A percentile compares a stretch with the other conserved stretches of the same genome.
phyloP scores from a whole-genome alignment of 2,329 filamentous ascomycete genomes.

The Botrytis paeoniae region DNA sequence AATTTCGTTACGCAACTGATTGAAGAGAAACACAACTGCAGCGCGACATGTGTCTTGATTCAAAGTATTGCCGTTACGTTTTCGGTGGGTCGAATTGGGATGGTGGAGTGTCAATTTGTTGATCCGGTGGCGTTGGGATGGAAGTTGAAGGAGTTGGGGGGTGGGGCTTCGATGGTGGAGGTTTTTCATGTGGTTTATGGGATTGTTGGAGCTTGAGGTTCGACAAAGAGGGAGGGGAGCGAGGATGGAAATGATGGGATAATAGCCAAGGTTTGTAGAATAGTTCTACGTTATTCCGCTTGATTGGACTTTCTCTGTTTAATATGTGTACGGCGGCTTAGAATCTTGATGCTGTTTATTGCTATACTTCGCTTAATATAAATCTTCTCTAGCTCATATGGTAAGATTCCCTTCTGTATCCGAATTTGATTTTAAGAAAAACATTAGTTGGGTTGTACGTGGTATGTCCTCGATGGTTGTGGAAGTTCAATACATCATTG shows the following conservation, averaged over 20 bases:
- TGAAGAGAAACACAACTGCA: background rate
- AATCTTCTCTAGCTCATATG: background rate
- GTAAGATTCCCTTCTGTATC: background rate
- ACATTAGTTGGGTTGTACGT: background rate
- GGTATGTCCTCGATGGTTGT: background rate
- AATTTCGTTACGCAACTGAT: background rate
- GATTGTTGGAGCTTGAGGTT: background rate
- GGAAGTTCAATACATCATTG: background rate
- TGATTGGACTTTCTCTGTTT: background rate
- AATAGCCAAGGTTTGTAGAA: background rate
- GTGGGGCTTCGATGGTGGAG: background rate
- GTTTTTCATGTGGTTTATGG: background rate
- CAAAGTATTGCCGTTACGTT: background rate
- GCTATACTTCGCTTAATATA: background rate
- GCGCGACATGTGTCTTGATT: background rate
- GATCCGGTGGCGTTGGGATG: background rate
- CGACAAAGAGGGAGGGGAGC: too few species aligned
- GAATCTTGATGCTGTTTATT: background rate
- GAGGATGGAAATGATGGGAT: background rate
- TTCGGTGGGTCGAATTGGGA: background rate
- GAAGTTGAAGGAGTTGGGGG: background rate
- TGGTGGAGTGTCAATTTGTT: background rate
- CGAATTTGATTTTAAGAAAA: background rate
- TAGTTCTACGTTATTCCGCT: accelerated
- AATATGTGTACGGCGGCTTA: too few species aligned